phyloP scores from a whole-genome alignment of 306 rosid species.

The Trifolium fragiferum region DNA sequence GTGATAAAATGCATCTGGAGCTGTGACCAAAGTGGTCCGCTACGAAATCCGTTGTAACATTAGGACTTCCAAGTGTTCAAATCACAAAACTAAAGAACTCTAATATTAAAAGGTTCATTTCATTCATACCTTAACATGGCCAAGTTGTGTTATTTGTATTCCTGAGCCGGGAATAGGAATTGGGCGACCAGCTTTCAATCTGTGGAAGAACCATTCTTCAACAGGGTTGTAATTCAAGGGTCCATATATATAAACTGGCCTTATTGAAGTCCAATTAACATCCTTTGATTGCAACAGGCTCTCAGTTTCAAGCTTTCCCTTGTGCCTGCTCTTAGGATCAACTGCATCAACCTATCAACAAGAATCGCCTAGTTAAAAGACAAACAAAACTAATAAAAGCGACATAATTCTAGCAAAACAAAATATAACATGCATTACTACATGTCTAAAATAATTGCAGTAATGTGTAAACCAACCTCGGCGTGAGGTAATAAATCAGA shows the following conservation, averaged over 20 bases:
- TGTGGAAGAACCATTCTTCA: constrained; percentile 99
- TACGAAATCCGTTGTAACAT: no score
- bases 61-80: not conserved
- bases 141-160: constrained; percentile 86
- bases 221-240: constrained; percentile 97
- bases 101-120: not conserved
- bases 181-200: constrained; percentile 96
- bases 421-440: constrained; percentile 6
- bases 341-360: constrained; percentile 76
- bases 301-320: constrained; percentile 99
- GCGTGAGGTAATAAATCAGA: constrained; percentile 82
- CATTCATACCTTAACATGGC: constrained; percentile 80
- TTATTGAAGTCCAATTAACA: constrained; percentile 92
- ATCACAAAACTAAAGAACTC: not conserved
- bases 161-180: constrained; percentile 95
- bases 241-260: constrained; percentile 97
- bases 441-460: not conserved
- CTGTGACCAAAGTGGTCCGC: not conserved
- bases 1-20: not conserved
- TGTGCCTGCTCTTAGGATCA: constrained; percentile 99
- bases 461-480: constrained; percentile 64
- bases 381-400: not conserved
- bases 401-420: constrained; percentile 2
- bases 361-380: not conserved
- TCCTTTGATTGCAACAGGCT: constrained; percentile 70